A percentile compares a stretch with the other conserved stretches of the same genome.
Evolutionary conservation across 176 grass and related monocot species (phyloP).

Genomic region (Oryza australiensis): DNA sequence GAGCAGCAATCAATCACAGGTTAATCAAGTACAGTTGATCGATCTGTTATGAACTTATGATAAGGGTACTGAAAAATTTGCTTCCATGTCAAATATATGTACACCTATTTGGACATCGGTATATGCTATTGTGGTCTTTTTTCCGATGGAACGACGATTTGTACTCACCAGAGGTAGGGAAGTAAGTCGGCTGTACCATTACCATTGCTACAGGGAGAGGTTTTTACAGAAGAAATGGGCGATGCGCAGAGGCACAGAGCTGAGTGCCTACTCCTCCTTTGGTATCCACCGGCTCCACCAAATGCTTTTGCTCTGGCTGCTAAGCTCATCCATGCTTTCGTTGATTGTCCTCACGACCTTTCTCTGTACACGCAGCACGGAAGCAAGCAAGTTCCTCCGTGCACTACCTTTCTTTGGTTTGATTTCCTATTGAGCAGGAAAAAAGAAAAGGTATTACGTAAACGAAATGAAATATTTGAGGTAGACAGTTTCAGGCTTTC

Average conservation of each 20-base stretch:
- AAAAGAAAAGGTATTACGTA: background rate
- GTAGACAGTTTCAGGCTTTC: too few relatives aligned
- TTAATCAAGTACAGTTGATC: background rate
- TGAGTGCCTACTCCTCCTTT: constrained; percentile 59
- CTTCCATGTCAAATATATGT: constrained; percentile 27
- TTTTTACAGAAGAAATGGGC: constrained; percentile 20
- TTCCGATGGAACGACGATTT: constrained; percentile 14
- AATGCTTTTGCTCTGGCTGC: constrained; percentile 71
- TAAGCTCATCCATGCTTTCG: constrained; percentile 84
- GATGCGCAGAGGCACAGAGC: constrained; percentile 1
- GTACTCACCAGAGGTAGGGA: constrained; percentile 29
- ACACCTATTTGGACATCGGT: constrained; percentile 32
- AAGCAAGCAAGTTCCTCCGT: constrained; percentile 74
- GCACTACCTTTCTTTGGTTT: constrained; percentile 67
- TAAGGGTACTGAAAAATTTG: background rate
- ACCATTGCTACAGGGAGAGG: constrained; percentile 11
- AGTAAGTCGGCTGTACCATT: constrained; percentile 16
- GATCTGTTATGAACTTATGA: background rate
- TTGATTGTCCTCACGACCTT: constrained; percentile 75
- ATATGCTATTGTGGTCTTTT: constrained; percentile 12
- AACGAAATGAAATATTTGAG: background rate
- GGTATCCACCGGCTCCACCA: constrained; percentile 99
- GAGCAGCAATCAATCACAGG: constrained; percentile 1
- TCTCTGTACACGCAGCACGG: constrained; percentile 70
- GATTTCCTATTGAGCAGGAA: constrained; percentile 57